phyloP scores from a whole-genome alignment of 768 basidiomycete genomes.

The Pisolithus albus region DNA sequence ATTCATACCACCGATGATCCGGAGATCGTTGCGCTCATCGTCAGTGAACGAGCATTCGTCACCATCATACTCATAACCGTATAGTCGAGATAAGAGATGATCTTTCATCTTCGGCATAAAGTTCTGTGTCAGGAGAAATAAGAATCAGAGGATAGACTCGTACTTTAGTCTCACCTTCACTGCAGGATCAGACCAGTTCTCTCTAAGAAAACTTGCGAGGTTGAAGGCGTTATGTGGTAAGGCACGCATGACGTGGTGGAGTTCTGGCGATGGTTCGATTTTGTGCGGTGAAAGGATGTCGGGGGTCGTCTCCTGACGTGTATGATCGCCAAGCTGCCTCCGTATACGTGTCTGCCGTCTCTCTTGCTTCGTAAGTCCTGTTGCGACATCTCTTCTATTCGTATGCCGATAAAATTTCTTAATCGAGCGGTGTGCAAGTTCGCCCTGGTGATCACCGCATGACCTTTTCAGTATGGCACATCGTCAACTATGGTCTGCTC shows the following conservation, averaged over 20 bases:
- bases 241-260: constrained; percentile 4
- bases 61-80: not conserved
- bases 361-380: constrained; percentile 25
- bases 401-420: constrained; percentile 33
- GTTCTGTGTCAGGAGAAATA: not conserved
- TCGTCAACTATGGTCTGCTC: not conserved
- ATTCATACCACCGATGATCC: constrained; percentile 7
- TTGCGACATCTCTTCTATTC: constrained; percentile 27
- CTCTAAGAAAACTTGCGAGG: not conserved
- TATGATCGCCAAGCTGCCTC: not conserved
- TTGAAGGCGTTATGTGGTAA: not conserved
- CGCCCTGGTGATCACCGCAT: constrained; percentile 22
- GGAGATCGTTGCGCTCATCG: constrained; percentile 6
- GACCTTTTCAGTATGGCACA: not conserved
- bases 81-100: constrained; percentile 11
- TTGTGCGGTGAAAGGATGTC: no score
- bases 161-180: constrained; percentile 3
- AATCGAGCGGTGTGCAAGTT: constrained; percentile 29
- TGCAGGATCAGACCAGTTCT: constrained; percentile 2
- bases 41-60: constrained; percentile 6
- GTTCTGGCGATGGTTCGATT: not conserved
- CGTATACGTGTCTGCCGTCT: constrained; percentile 10
- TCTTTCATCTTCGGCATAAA: constrained; percentile 10
- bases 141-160: not conserved
- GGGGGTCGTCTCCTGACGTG: not conserved